Evolutionary conservation across 2,329 filamentous ascomycete species (phyloP).

Genomic region (Chrysoporthe austroafricana): DNA sequence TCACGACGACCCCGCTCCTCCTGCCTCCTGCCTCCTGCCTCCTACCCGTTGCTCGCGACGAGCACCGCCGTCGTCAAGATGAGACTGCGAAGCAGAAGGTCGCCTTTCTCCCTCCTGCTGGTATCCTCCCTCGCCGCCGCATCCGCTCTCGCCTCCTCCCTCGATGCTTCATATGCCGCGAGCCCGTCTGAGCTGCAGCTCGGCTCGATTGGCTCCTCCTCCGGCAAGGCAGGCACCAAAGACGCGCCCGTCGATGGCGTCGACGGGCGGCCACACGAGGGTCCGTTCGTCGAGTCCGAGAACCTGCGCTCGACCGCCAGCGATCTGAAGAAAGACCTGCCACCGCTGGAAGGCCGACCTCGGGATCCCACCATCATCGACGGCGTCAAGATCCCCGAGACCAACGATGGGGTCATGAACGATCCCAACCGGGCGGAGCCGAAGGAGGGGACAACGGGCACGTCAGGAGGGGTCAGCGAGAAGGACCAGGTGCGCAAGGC

Average conservation of each 20-base stretch:
- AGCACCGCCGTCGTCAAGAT: conserved; percentile 47
- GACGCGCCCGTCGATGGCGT: conserved; percentile 89
- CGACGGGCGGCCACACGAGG: conserved; percentile 91
- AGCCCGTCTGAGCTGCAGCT: no score
- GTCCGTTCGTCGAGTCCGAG: conserved; percentile 72
- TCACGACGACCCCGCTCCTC: no score
- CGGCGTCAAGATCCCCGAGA: conserved; percentile 64
- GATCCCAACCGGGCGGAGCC: conserved; percentile 77
- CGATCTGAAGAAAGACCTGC: conserved; percentile 44
- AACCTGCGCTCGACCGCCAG: conserved; percentile 39
- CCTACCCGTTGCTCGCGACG: no score
- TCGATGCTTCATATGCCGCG: background rate
- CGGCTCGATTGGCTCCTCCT: conserved; percentile 28
- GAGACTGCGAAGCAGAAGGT: conserved; percentile 60
- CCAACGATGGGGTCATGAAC: conserved; percentile 88
- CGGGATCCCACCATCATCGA: conserved; percentile 58
- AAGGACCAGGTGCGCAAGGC: conserved; percentile 78
- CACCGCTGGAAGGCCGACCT: conserved; percentile 54
- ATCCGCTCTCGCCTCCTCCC: conserved; percentile 40
- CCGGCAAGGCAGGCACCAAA: conserved; percentile 58
- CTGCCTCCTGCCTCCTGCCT: no score
- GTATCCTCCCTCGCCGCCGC: conserved; percentile 58
- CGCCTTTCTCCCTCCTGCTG: conserved; percentile 63
- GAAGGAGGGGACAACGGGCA: conserved; percentile 85
- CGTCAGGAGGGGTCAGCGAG: conserved; percentile 85